phyloP scores from a whole-genome alignment of 371 early-diverging fungal genomes.

The Mortierella sp. region DNA sequence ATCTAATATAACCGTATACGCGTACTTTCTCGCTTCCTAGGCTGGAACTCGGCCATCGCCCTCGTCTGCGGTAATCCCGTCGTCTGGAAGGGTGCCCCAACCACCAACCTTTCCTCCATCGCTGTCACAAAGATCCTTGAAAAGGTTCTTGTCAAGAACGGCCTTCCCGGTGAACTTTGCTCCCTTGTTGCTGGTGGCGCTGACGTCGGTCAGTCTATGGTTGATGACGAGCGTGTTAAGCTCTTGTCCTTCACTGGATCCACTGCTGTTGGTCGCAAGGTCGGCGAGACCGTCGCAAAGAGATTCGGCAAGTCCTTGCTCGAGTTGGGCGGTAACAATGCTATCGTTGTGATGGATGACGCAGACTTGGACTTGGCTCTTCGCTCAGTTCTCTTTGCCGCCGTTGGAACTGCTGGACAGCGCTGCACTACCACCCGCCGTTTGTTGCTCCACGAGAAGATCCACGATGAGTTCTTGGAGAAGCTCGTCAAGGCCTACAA shows the following conservation, averaged over 20 bases:
- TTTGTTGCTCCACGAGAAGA: conserved; percentile 91
- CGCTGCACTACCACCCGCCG: conserved; percentile 97
- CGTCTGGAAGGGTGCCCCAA: conserved; percentile 95
- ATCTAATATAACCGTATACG: neutral
- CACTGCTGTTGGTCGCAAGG: conserved; percentile 82
- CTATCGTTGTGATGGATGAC: conserved; percentile 92
- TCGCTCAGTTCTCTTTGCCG: conserved; percentile 92
- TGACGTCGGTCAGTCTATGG: conserved; percentile 88
- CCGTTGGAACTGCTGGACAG: conserved; percentile 98
- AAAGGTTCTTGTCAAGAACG: conserved; percentile 86
- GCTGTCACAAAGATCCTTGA: conserved; percentile 93
- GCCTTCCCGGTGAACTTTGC: conserved; percentile 89
- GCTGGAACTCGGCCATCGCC: conserved; percentile 96
- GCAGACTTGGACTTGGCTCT: conserved; percentile 95
- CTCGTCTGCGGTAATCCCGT: conserved; percentile 95
- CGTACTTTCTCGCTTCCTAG: conserved; percentile 8
- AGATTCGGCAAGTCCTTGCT: conserved; percentile 91
- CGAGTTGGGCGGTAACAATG: conserved; percentile 98
- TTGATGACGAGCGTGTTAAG: conserved; percentile 78
- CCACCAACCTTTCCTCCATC: conserved; percentile 87
- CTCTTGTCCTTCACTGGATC: conserved; percentile 94
- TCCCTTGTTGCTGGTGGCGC: conserved; percentile 92
- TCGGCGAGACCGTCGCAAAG: conserved; percentile 84
- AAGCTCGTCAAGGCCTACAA: conserved; percentile 86
- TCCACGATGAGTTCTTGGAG: conserved; percentile 89